These are phyloP conservation scores for Chenopodium berlandieri DNA, from an alignment of 148 eudicot species.

Conservation along the genomic window DNA sequence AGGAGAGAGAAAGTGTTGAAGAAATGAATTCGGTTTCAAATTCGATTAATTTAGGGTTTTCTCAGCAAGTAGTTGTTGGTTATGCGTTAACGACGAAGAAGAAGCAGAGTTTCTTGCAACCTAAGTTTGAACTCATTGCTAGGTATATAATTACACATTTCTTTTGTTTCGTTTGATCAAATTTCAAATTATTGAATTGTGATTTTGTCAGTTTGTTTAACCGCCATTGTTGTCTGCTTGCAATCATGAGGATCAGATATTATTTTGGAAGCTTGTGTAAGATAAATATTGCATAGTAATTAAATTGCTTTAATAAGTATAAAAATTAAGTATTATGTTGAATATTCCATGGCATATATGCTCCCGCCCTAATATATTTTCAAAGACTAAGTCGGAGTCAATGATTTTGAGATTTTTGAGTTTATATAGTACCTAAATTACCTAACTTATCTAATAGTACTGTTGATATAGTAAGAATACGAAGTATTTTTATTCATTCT, in stretches of 20 bases:
- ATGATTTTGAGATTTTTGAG: not conserved
- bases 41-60: conserved; percentile 27
- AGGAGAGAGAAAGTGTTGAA: conserved; percentile 21
- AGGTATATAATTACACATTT: conserved; percentile 32
- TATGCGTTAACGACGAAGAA: conserved; percentile 73
- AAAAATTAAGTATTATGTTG: conserved; percentile 5
- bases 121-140: conserved; percentile 53
- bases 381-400: conserved; percentile 18
- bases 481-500: not conserved
- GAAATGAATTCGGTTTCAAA: conserved; percentile 28
- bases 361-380: conserved; percentile 6
- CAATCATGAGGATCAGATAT: conserved; percentile 7
- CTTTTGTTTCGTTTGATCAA: not conserved
- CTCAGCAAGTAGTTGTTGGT: conserved; percentile 52
- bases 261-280: not conserved
- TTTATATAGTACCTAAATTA: conserved; percentile 3
- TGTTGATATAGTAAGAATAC: not conserved
- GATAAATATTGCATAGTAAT: conserved; percentile 2
- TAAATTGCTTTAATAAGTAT: too few species aligned
- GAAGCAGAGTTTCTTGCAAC: conserved; percentile 71
- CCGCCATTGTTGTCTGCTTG: conserved; percentile 13
- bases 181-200: not conserved
- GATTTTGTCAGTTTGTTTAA: conserved; percentile 10
- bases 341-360: conserved; percentile 31
- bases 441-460: not conserved